These are phyloP conservation scores for Blastobotrys indianensis DNA, from an alignment of 1,139 yeast genomes.

Conservation along the genomic window DNA sequence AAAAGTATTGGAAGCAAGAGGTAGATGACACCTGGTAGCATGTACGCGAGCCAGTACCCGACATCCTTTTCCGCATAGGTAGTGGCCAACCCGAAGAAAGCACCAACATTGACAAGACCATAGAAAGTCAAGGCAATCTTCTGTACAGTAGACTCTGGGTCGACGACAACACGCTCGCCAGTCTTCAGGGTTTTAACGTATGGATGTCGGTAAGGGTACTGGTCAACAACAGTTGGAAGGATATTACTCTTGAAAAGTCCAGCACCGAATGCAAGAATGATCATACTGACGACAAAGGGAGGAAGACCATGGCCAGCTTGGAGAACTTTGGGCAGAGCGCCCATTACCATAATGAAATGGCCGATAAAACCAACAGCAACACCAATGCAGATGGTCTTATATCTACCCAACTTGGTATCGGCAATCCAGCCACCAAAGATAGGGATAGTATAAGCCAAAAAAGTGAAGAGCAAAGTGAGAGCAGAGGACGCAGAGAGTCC, in stretches of 20 bases:
- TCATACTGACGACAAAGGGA: constrained; percentile 44
- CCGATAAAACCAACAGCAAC: no score
- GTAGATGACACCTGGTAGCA: constrained; percentile 50
- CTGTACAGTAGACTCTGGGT: constrained; percentile 54
- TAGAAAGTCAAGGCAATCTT: constrained; percentile 61
- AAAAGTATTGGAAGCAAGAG: constrained; percentile 45
- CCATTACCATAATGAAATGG: no score
- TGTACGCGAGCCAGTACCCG: constrained; percentile 59
- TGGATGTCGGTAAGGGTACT: constrained; percentile 44
- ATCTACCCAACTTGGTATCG: no score
- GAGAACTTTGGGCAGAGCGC: constrained; percentile 23
- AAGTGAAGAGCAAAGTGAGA: constrained; percentile 41
- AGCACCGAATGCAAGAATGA: constrained; percentile 56
- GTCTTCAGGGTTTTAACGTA: constrained; percentile 46
- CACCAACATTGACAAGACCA: constrained; percentile 63
- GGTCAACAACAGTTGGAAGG: constrained; percentile 61
- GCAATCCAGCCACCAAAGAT: no score
- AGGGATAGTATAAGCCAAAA: no score
- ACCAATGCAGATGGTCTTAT: no score
- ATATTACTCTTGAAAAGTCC: constrained; percentile 64
- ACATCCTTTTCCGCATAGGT: constrained; percentile 51
- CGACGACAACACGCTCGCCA: constrained; percentile 54
- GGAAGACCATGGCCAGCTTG: constrained; percentile 36
- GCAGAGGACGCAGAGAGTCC: constrained; percentile 29
- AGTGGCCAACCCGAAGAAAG: constrained; percentile 59